These are phyloP conservation scores for Penicillium turbatum DNA, from an alignment of 495 filamentous ascomycete genomes.

Conservation along the genomic window DNA sequence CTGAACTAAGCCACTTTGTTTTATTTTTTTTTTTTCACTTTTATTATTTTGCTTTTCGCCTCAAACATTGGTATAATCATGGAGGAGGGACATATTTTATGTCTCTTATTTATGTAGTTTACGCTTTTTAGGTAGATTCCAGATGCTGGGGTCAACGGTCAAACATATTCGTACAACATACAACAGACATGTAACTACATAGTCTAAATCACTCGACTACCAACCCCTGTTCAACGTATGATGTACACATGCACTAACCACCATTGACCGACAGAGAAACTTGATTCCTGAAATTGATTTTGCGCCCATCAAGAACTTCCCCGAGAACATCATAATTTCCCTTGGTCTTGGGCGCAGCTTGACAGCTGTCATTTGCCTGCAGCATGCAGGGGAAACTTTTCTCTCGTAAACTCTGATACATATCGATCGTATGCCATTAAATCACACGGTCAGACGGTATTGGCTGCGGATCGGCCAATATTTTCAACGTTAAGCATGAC, in stretches of 20 bases:
- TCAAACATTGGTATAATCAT: neutral
- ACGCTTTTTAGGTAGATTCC: neutral
- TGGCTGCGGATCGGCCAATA: neutral
- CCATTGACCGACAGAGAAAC: neutral
- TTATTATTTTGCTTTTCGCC: neutral
- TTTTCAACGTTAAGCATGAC: neutral
- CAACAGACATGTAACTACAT: too few species aligned
- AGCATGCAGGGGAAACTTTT: slow-evolving; percentile 1
- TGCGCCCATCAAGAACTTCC: too few species aligned
- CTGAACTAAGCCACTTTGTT: too few species aligned
- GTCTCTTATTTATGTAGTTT: neutral
- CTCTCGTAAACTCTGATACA: neutral
- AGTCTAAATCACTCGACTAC: too few species aligned
- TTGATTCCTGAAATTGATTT: neutral
- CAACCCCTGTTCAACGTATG: too few species aligned
- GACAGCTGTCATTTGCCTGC: slow-evolving; percentile 1
- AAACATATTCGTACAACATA: too few species aligned
- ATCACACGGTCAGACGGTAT: too few species aligned
- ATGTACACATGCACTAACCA: too few species aligned
- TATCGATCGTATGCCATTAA: too few species aligned
- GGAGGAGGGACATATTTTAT: neutral
- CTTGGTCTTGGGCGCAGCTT: neutral
- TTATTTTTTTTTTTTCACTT: neutral
- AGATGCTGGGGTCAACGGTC: neutral
- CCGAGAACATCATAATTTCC: neutral